A percentile compares a stretch with the other conserved stretches of the same genome.
phyloP scores from a whole-genome alignment of 2,329 filamentous ascomycete species.

The Diaporthe batatas region DNA sequence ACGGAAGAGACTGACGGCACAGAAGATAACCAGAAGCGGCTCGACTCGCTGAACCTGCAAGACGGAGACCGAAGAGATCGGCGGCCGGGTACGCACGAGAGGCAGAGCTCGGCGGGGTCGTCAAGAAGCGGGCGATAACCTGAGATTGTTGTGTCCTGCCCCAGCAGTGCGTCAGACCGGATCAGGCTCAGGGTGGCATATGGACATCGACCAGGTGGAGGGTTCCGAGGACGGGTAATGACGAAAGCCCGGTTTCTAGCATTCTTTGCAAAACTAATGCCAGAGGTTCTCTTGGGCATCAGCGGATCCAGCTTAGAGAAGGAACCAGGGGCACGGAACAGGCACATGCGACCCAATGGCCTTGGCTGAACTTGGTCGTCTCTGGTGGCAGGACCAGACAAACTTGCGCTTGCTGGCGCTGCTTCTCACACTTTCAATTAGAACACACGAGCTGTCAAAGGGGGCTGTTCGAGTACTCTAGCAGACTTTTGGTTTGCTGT shows the following conservation, averaged over 20 bases:
- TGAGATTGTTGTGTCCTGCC: slow-evolving; percentile 31
- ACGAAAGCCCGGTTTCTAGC: slow-evolving; percentile 40
- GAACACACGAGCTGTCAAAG: background rate
- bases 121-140: slow-evolving; percentile 64
- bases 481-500: slow-evolving; percentile 25
- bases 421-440: slow-evolving; percentile 1
- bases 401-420: slow-evolving; percentile 6
- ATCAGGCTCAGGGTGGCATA: slow-evolving; percentile 3
- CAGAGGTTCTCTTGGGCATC: background rate
- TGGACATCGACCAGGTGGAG: slow-evolving; percentile 29
- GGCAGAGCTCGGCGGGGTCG: slow-evolving; percentile 71
- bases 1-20: slow-evolving; percentile 84
- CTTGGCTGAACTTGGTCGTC: background rate
- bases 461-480: slow-evolving; percentile 26
- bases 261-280: slow-evolving; percentile 20
- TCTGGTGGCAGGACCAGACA: slow-evolving; percentile 29
- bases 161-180: slow-evolving; percentile 8
- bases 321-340: background rate
- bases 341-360: background rate
- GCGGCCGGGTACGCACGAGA: slow-evolving; percentile 67
- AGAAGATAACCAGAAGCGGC: slow-evolving; percentile 86
- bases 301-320: background rate
- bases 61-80: slow-evolving; percentile 77
- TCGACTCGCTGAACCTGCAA: slow-evolving; percentile 91
- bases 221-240: slow-evolving; percentile 17